Percentiles rank a stretch among this genome's conserved stretches.
These are phyloP conservation scores for Arbutus unedo DNA, from an alignment of 148 eudicot species.

Conservation along the genomic window DNA sequence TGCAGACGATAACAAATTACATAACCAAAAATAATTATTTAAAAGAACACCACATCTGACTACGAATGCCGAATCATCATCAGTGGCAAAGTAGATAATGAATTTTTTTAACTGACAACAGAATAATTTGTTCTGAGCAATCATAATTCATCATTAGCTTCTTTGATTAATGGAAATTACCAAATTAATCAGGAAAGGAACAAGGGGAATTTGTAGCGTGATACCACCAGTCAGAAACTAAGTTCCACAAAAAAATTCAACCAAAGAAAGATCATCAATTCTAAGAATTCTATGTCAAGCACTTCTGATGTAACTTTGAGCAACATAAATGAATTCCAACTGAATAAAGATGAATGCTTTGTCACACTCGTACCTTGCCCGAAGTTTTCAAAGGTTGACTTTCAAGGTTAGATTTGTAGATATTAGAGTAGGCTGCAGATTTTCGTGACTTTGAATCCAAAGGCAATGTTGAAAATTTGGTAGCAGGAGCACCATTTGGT, in stretches of 20 bases:
- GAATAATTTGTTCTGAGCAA: background rate
- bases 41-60: background rate
- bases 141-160: background rate
- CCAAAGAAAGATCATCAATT: background rate
- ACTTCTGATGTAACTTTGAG: background rate
- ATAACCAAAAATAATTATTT: background rate
- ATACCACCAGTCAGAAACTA: background rate
- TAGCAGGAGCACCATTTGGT: constrained; percentile 23
- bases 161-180: background rate
- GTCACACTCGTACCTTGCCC: constrained; percentile 30
- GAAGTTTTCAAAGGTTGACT: constrained; percentile 36
- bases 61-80: background rate
- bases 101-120: background rate
- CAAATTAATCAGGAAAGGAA: background rate
- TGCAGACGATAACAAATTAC: background rate
- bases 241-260: background rate
- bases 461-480: constrained; percentile 32
- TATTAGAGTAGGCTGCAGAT: constrained; percentile 32
- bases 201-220: no score
- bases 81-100: background rate
- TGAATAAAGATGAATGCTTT: background rate
- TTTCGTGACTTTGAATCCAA: constrained; percentile 45
- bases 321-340: background rate
- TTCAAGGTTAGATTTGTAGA: constrained; percentile 38
- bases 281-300: background rate